These are phyloP conservation scores for Pugionium cornutum DNA, from an alignment of 345 rosid species.

Conservation along the genomic window DNA sequence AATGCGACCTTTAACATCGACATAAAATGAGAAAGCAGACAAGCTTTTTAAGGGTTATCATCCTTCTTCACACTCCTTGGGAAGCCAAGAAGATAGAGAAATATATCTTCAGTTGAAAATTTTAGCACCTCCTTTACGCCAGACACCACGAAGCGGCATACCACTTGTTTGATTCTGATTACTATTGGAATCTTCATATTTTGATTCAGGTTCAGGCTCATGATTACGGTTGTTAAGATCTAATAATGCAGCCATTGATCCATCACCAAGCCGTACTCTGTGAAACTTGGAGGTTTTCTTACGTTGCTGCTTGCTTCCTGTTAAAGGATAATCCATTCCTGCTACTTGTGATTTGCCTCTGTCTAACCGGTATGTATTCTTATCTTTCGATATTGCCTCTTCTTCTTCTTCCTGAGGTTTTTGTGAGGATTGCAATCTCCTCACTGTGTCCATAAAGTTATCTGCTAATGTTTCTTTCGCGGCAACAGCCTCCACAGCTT, in stretches of 20 bases:
- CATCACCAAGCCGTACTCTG: slow-evolving; percentile 78
- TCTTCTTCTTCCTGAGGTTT: slow-evolving; percentile 48
- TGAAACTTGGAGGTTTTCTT: slow-evolving; percentile 85
- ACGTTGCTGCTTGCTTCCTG: slow-evolving; percentile 49
- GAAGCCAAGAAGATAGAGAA: neutral
- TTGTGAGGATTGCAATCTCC: slow-evolving; percentile 56
- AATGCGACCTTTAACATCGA: neutral
- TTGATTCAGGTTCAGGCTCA: slow-evolving; percentile 45
- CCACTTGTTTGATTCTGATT: slow-evolving; percentile 38
- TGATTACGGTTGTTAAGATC: slow-evolving; percentile 48
- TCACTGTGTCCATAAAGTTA: slow-evolving; percentile 53
- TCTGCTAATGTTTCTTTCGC: slow-evolving; percentile 61
- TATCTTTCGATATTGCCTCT: slow-evolving; percentile 39
- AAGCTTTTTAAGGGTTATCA: too few relatives aligned
- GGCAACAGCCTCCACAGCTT: slow-evolving; percentile 41
- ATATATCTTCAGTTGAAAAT: slow-evolving; percentile 39
- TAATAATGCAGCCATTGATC: slow-evolving; percentile 65
- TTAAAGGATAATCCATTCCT: slow-evolving; percentile 22
- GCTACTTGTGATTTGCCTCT: slow-evolving; percentile 53
- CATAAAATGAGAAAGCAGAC: neutral
- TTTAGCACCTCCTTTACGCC: slow-evolving; percentile 66
- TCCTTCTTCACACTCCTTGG: too few relatives aligned
- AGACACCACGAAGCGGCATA: slow-evolving; percentile 66
- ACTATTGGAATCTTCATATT: slow-evolving; percentile 22
- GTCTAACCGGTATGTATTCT: slow-evolving; percentile 59